Conservation (phyloP, 2,329 filamentous ascomycete genomes). For the Chrysoporthe deuterocubensis region DNA sequence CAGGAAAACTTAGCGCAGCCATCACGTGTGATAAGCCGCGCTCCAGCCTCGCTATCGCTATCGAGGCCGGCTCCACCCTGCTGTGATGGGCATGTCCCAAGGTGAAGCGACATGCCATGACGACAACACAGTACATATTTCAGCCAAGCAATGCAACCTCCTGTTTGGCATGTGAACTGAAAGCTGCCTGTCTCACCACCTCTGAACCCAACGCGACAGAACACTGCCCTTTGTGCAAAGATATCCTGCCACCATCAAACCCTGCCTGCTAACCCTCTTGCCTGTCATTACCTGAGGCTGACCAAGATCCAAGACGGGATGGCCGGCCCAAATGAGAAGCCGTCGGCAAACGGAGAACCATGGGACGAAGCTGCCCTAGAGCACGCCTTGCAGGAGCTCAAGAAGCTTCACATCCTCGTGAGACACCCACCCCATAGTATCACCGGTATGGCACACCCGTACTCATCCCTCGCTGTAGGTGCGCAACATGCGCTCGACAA, state of each 20-base stretch:
- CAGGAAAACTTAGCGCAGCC: conserved; percentile 14
- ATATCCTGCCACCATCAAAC: neutral
- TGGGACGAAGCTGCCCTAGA: conserved; percentile 56
- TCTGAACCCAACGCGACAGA: neutral
- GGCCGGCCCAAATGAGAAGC: conserved; percentile 16
- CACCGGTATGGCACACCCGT: neutral
- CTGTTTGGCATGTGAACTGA: conserved; percentile 6
- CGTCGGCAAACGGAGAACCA: conserved; percentile 35
- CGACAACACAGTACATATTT: conserved; percentile 11
- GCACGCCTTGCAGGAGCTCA: conserved; percentile 54
- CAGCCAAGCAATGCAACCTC: conserved; percentile 6
- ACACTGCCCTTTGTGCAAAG: neutral
- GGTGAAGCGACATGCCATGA: neutral
- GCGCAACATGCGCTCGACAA: conserved; percentile 51
- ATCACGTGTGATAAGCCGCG: conserved; percentile 17
- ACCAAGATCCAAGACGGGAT: conserved; percentile 7
- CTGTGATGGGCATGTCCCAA: neutral
- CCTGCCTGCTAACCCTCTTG: neutral
- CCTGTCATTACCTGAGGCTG: neutral
- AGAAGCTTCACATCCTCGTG: conserved; percentile 56
- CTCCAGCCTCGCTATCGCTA: neutral
- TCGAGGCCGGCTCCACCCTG: neutral
- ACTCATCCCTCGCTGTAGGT: conserved; percentile 16
- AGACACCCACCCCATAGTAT: conserved; percentile 16
- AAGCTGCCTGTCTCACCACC: conserved; percentile 6